These are phyloP conservation scores for Cladorrhinum sp. DNA, from an alignment of 2,329 filamentous ascomycete genomes.

Conservation along the genomic window DNA sequence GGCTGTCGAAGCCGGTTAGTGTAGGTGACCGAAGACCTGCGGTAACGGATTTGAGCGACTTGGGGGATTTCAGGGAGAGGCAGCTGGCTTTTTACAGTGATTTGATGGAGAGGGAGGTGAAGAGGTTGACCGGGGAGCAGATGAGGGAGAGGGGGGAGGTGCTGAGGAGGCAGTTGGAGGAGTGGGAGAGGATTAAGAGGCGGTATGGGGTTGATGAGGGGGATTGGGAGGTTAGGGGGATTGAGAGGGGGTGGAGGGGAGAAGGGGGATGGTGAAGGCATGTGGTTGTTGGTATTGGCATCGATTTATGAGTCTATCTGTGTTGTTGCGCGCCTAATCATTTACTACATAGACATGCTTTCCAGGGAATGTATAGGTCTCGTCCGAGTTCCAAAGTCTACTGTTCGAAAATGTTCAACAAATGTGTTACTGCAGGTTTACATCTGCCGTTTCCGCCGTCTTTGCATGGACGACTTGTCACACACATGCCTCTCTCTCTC, in stretches of 20 bases:
- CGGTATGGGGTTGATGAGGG: not conserved
- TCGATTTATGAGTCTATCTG: too few relatives aligned
- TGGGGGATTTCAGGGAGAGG: not conserved
- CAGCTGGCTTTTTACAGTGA: not conserved
- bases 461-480: too few relatives aligned
- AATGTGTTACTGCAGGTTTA: too few relatives aligned
- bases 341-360: too few relatives aligned
- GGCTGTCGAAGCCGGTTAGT: not conserved
- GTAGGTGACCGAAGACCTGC: not conserved
- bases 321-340: too few relatives aligned
- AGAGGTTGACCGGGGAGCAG: not conserved
- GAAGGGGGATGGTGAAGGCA: too few relatives aligned
- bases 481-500: too few relatives aligned
- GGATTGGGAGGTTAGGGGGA: not conserved
- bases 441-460: too few relatives aligned
- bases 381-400: too few relatives aligned
- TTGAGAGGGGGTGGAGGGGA: not conserved
- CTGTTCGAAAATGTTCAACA: too few relatives aligned
- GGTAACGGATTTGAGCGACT: not conserved
- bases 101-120: not conserved
- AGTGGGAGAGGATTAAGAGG: not conserved
- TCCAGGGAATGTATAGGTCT: too few relatives aligned
- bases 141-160: not conserved
- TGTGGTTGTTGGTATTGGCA: too few relatives aligned
- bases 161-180: not conserved